A percentile compares a stretch with the other conserved stretches of the same genome.
Conservation (phyloP, 805 yeast genomes). For the Candida arabinofermentans region DNA sequence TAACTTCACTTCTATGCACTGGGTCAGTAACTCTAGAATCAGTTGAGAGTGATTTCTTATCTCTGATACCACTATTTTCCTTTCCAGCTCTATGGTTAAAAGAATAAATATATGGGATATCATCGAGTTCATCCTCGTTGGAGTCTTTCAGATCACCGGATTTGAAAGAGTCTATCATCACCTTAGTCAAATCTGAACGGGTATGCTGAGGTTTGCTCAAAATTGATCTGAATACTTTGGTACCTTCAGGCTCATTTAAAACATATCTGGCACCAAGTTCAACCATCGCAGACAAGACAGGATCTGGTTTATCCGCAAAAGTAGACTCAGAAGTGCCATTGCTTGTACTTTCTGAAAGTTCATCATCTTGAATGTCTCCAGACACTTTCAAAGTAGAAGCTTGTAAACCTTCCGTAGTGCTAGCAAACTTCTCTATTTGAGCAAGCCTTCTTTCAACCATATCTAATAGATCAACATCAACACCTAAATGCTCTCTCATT, state of each 20-base stretch:
- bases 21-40: slow-evolving; percentile 74
- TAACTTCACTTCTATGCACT: slow-evolving; percentile 68
- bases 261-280: slow-evolving; percentile 73
- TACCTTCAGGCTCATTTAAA: slow-evolving; percentile 36
- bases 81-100: slow-evolving; percentile 88
- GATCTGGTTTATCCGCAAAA: slow-evolving; percentile 22
- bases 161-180: slow-evolving; percentile 18
- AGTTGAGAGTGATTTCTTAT: slow-evolving; percentile 71
- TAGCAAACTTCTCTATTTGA: slow-evolving; percentile 44
- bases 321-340: not conserved
- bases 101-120: slow-evolving; percentile 38
- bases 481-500: slow-evolving; percentile 96
- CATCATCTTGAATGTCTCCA: not conserved
- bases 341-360: not conserved
- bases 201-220: slow-evolving; percentile 4
- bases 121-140: slow-evolving; percentile 24
- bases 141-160: slow-evolving; percentile 20
- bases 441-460: slow-evolving; percentile 69
- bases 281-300: slow-evolving; percentile 58
- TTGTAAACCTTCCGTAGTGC: slow-evolving; percentile 35
- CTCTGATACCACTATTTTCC: slow-evolving; percentile 81
- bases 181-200: slow-evolving; percentile 17
- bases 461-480: slow-evolving; percentile 84
- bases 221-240: slow-evolving; percentile 24
- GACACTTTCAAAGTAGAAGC: slow-evolving; percentile 36